Evolutionary conservation across 345 rosid genomes (phyloP).

Genomic region (Ricinus communis): DNA sequence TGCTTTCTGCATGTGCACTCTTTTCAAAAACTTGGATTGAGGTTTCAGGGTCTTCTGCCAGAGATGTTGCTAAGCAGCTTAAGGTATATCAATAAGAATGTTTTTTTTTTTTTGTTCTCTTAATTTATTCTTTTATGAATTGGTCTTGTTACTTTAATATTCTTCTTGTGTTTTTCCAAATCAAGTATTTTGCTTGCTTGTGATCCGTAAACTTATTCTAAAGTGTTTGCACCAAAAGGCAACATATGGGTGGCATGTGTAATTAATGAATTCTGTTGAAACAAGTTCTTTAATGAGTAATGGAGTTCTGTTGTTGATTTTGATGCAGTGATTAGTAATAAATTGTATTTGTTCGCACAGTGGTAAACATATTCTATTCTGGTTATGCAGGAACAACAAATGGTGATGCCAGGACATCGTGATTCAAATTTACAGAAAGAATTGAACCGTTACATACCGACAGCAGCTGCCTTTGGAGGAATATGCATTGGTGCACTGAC

Average conservation of each 20-base stretch:
- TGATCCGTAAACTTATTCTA: too few relatives aligned
- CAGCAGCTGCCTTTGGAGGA: slow-evolving; percentile 92
- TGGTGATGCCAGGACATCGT: slow-evolving; percentile 94
- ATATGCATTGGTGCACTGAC: slow-evolving; percentile 83
- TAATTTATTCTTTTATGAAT: neutral
- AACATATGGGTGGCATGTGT: too few relatives aligned
- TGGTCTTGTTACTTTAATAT: too few relatives aligned
- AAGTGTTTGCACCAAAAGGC: too few relatives aligned
- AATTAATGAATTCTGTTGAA: too few relatives aligned
- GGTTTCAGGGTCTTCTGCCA: slow-evolving; percentile 86
- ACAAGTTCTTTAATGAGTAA: too few relatives aligned
- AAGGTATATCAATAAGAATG: slow-evolving; percentile 42
- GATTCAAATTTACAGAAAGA: slow-evolving; percentile 87
- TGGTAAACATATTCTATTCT: neutral
- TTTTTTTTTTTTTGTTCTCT: neutral
- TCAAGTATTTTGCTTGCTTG: too few relatives aligned
- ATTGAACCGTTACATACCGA: slow-evolving; percentile 81
- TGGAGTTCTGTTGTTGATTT: slow-evolving; percentile 73
- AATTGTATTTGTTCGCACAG: too few relatives aligned
- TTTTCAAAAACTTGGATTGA: slow-evolving; percentile 94
- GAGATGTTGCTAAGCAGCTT: slow-evolving; percentile 84
- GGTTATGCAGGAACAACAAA: slow-evolving; percentile 73
- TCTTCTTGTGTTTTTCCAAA: too few relatives aligned
- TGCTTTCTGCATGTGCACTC: slow-evolving; percentile 80
- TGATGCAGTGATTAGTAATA: neutral